These are phyloP conservation scores for Trichophyton rubrum DNA, from an alignment of 2,329 filamentous ascomycete species.

Conservation along the genomic window DNA sequence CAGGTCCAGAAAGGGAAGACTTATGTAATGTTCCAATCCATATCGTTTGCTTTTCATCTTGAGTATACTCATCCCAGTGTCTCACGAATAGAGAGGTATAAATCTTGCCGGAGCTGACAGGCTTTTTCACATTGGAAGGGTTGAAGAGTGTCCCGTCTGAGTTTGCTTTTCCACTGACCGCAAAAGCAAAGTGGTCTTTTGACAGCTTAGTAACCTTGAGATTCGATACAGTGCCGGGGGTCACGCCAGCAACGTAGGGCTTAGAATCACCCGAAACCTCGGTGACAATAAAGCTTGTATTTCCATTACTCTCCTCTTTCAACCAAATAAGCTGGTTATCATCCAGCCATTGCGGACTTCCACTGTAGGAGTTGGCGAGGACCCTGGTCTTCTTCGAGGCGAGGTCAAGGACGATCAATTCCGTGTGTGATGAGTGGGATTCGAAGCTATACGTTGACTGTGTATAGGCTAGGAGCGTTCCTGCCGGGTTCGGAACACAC, in stretches of 20 bases:
- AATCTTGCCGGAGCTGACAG: conserved; percentile 34
- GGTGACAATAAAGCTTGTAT: conserved; percentile 35
- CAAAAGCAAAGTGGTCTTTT: conserved; percentile 33
- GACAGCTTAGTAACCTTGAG: conserved; percentile 34
- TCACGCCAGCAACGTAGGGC: conserved; percentile 31
- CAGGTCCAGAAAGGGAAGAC: conserved; percentile 21
- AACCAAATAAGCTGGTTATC: conserved; percentile 36
- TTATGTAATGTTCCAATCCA: conserved; percentile 38
- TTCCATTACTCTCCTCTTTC: conserved; percentile 34
- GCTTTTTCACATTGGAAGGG: conserved; percentile 37
- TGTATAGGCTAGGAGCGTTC: conserved; percentile 37
- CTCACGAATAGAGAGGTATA: conserved; percentile 42
- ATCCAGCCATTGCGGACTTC: conserved; percentile 37
- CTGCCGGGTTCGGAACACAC: conserved; percentile 33
- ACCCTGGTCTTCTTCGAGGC: conserved; percentile 28
- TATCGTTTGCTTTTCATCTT: conserved; percentile 38
- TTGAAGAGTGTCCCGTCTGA: conserved; percentile 39
- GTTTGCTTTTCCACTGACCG: conserved; percentile 37
- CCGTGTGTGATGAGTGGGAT: conserved; percentile 35
- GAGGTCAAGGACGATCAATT: conserved; percentile 36
- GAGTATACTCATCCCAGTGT: conserved; percentile 42
- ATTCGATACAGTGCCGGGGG: conserved; percentile 31
- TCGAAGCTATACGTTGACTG: conserved; percentile 41
- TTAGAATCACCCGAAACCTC: conserved; percentile 27
- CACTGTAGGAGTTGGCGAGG: conserved; percentile 33